These are phyloP conservation scores for Neonectria magnoliae DNA, from an alignment of 2,329 filamentous ascomycete genomes.

Conservation along the genomic window DNA sequence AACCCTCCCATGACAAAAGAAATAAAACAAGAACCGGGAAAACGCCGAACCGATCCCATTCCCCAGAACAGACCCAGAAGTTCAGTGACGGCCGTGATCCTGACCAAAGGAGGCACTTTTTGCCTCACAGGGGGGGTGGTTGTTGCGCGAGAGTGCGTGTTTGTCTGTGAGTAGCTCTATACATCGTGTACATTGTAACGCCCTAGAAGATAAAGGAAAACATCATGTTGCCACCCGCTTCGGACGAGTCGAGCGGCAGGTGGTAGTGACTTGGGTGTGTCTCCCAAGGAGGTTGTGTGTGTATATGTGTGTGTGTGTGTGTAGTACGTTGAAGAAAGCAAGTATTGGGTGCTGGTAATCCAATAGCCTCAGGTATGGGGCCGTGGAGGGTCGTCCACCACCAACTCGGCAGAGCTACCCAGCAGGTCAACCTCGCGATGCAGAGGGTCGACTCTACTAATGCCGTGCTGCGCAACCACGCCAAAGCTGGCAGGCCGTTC, in stretches of 20 bases:
- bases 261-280: not conserved
- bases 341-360: not conserved
- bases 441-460: conserved; percentile 64
- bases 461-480: conserved; percentile 66
- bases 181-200: conserved; percentile 37
- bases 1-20: conserved; percentile 29
- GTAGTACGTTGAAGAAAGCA: not conserved
- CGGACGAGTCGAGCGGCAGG: conserved; percentile 1
- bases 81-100: conserved; percentile 24
- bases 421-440: conserved; percentile 57
- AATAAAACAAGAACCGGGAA: conserved; percentile 12
- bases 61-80: conserved; percentile 25
- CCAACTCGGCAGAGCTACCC: conserved; percentile 66
- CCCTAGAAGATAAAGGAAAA: conserved; percentile 22
- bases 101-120: conserved; percentile 18
- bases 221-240: conserved; percentile 29
- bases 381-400: conserved; percentile 57
- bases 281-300: conserved; percentile 3
- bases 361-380: conserved; percentile 33
- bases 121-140: conserved; percentile 19
- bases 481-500: conserved; percentile 66
- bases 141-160: conserved; percentile 13
- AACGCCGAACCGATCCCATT: conserved; percentile 35
- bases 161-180: conserved; percentile 35
- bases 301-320: not conserved